These are phyloP conservation scores for Eucalyptus cladocalyx DNA, from an alignment of 345 rosid genomes.

Conservation along the genomic window DNA sequence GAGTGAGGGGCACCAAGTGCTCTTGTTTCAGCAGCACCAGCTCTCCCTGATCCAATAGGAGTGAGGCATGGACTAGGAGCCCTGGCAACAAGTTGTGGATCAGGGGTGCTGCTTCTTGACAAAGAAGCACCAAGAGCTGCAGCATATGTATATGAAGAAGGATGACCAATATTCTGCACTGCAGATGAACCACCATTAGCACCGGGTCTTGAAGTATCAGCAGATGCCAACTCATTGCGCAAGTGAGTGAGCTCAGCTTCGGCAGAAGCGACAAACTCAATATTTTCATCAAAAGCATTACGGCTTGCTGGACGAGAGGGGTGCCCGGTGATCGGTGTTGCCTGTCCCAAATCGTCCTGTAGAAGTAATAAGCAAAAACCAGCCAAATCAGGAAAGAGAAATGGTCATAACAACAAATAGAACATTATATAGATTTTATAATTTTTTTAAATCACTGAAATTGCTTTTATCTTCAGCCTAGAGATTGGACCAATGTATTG, in stretches of 20 bases:
- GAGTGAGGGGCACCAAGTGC: slow-evolving; percentile 30
- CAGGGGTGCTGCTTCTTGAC: slow-evolving; percentile 86
- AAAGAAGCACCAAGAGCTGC: slow-evolving; percentile 69
- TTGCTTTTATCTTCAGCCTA: neutral
- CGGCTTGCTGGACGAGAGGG: slow-evolving; percentile 81
- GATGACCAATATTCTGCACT: slow-evolving; percentile 28
- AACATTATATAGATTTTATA: neutral
- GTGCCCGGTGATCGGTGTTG: slow-evolving; percentile 14
- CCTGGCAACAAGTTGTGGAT: slow-evolving; percentile 63
- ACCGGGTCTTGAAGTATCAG: slow-evolving; percentile 15
- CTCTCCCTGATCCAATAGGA: slow-evolving; percentile 78
- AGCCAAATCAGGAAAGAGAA: neutral
- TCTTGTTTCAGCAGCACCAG: slow-evolving; percentile 48
- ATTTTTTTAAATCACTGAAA: neutral
- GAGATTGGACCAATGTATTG: neutral
- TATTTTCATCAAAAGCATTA: slow-evolving; percentile 58
- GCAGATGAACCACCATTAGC: slow-evolving; percentile 34
- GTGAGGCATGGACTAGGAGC: slow-evolving; percentile 85
- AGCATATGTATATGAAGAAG: slow-evolving; percentile 63
- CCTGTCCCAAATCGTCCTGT: slow-evolving; percentile 57
- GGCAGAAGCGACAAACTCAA: slow-evolving; percentile 15
- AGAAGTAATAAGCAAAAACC: neutral
- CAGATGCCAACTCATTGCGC: slow-evolving; percentile 21
- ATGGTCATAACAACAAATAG: neutral
- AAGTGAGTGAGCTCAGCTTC: slow-evolving; percentile 43